Evolutionary conservation across 345 rosid genomes (phyloP).

Genomic region (Acer campestre): DNA sequence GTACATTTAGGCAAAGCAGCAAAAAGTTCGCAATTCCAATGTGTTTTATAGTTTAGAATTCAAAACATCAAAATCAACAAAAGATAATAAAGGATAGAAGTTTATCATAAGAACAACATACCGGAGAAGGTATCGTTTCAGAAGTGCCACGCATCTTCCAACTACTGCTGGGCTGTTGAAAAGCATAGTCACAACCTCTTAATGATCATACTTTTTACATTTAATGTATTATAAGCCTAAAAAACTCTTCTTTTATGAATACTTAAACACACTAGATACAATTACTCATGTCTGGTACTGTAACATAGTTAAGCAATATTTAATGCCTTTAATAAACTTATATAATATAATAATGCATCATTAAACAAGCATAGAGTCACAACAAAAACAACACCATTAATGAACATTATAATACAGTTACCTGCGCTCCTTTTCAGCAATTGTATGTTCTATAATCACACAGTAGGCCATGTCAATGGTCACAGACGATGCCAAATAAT

Average conservation of each 20-base stretch:
- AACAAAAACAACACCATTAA: neutral
- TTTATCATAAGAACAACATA: constrained; percentile 33
- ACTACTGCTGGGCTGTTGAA: constrained; percentile 93
- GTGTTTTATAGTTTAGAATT: neutral
- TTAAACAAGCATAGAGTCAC: constrained; percentile 6
- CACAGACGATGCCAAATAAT: constrained; percentile 74
- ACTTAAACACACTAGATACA: neutral
- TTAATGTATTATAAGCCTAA: neutral
- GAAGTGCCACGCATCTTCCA: constrained; percentile 88
- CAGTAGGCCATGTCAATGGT: constrained; percentile 85
- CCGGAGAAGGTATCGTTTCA: constrained; percentile 91
- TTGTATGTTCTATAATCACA: constrained; percentile 88
- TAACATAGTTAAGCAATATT: neutral
- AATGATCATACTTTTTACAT: neutral
- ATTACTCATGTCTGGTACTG: neutral
- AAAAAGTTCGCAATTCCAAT: neutral
- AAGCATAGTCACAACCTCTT: too few species aligned
- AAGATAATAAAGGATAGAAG: constrained; percentile 25
- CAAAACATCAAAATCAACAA: constrained; percentile 14
- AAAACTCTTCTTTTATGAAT: neutral
- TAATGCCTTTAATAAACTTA: neutral
- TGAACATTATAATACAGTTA: constrained; percentile 28
- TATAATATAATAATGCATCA: neutral
- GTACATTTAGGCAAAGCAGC: neutral
- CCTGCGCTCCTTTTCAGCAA: constrained; percentile 99